A percentile compares a stretch with the other conserved stretches of the same genome.
Evolutionary conservation across 2,329 filamentous ascomycete genomes (phyloP).

Genomic region (Cordyceps cateniannulata): DNA sequence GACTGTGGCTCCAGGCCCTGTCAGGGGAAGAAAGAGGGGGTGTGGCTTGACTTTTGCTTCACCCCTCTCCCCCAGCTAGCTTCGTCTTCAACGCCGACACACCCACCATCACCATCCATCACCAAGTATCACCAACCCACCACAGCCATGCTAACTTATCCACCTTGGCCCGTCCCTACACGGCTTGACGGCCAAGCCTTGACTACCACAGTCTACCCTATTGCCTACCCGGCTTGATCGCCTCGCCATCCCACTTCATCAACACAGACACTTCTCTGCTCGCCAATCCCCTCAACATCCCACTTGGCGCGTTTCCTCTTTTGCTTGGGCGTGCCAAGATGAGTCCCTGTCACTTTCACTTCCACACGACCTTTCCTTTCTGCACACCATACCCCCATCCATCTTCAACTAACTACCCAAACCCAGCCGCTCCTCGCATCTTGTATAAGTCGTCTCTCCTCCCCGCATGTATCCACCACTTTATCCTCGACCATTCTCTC

Average conservation of each 20-base stretch:
- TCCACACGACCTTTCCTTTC: too few species aligned
- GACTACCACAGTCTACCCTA: background rate
- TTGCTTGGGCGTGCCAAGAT: background rate
- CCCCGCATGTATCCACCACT: constrained; percentile 13
- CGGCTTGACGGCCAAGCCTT: too few species aligned
- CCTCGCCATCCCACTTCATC: background rate
- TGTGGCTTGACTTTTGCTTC: background rate
- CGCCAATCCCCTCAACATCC: background rate
- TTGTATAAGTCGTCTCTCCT: constrained; percentile 13
- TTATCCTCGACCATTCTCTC: background rate
- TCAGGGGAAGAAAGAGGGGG: background rate
- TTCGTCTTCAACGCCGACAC: background rate
- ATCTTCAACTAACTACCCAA: constrained; percentile 1
- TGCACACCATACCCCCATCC: background rate
- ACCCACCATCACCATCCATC: background rate
- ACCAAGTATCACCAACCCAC: background rate
- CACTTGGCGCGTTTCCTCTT: constrained; percentile 5
- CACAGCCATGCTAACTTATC: background rate
- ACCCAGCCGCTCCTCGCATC: constrained; percentile 11
- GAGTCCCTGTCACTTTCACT: background rate
- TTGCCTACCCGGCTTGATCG: background rate
- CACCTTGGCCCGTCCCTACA: too few species aligned
- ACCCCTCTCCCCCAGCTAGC: background rate
- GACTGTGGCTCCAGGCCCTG: background rate
- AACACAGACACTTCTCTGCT: background rate